These are phyloP conservation scores for Fusarium sp. DNA, from an alignment of 2,329 filamentous ascomycete genomes.

Conservation along the genomic window DNA sequence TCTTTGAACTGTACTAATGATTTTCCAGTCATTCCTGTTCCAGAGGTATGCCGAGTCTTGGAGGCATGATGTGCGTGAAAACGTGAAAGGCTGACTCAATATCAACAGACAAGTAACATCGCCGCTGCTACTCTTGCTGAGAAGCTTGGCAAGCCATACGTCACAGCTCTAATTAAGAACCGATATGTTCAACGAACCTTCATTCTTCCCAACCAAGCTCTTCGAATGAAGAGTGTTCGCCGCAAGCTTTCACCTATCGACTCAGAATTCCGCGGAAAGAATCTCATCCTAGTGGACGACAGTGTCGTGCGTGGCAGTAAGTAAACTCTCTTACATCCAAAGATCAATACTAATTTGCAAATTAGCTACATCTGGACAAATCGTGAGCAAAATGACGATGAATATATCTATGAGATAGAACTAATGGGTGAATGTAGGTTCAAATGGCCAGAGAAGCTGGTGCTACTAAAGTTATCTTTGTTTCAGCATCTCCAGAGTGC, in stretches of 20 bases:
- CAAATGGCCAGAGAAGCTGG: slow-evolving; percentile 85
- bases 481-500: slow-evolving; percentile 83
- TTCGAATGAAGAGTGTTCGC: slow-evolving; percentile 85
- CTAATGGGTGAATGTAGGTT: slow-evolving; percentile 37
- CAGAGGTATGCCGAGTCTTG: slow-evolving; percentile 46
- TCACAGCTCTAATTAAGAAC: slow-evolving; percentile 88
- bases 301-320: slow-evolving; percentile 79
- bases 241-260: slow-evolving; percentile 90
- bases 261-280: slow-evolving; percentile 83
- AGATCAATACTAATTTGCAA: not conserved
- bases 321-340: not conserved
- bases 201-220: slow-evolving; percentile 78
- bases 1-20: slow-evolving; percentile 9
- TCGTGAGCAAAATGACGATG: slow-evolving; percentile 61
- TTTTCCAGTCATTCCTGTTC: slow-evolving; percentile 60
- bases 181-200: slow-evolving; percentile 89
- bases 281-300: slow-evolving; percentile 88
- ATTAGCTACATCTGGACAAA: slow-evolving; percentile 67
- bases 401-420: slow-evolving; percentile 24
- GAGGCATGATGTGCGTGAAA: not conserved
- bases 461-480: slow-evolving; percentile 84
- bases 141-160: slow-evolving; percentile 79
- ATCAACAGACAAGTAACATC: slow-evolving; percentile 76
- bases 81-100: not conserved
- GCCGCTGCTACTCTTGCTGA: slow-evolving; percentile 82